Base-by-base conservation (phyloP, 108 stramenopile species). In the Nannochloropsis gaditana region DNA sequence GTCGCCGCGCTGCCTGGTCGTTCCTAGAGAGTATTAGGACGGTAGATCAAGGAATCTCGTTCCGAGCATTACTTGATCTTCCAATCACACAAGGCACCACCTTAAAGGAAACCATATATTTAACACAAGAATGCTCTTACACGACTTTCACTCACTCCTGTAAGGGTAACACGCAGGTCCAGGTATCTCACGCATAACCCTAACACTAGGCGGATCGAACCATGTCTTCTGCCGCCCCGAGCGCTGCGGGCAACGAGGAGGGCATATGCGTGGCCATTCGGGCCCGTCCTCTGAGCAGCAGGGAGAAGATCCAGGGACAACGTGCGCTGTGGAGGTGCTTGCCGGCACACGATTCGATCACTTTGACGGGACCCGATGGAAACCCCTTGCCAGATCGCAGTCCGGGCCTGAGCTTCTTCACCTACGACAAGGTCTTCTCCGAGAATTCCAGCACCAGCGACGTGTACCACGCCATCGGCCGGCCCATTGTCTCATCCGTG, bases 401-500 rank as follows among this genome's bases (percentile, higher is more conserved):
- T n/a, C 59, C 59, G 87, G 86, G 85, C 82, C 81, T 41, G 84
- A 89, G 83, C 21, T 89, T 89, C 83, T 89, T 89, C 89, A 89
- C 85, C 31, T 89, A 89, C 86, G 89, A 89, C 73, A 87, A 85
- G 44, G 84, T 89, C 17, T 89, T 89, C 79, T 82, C 86, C 86
- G 86, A 87, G 44, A 84, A 86, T 44, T 83, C 87, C 82, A 43
- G 85, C 41, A 89, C 87, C 31, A 42, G 83, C 43, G 88, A 88
- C 10, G 88, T 89, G 10, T 88, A 88, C 82, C 59, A 81, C 11
- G 85, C 84, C 41, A 42, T 79, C 45, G 88, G 82, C 9, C 21
- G 43, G 45, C 81, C 82, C 1, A 81, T 88, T 21, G 88, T 88
- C 41, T 80, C 45, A 19, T 85, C 88, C 43, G 90, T 90, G 19